Evolutionary conservation across 1,284 basidiomycete genomes (phyloP), one percentile per base, ranked within the genome.

Genomic region (Tetrapyrgos nigripes): DNA sequence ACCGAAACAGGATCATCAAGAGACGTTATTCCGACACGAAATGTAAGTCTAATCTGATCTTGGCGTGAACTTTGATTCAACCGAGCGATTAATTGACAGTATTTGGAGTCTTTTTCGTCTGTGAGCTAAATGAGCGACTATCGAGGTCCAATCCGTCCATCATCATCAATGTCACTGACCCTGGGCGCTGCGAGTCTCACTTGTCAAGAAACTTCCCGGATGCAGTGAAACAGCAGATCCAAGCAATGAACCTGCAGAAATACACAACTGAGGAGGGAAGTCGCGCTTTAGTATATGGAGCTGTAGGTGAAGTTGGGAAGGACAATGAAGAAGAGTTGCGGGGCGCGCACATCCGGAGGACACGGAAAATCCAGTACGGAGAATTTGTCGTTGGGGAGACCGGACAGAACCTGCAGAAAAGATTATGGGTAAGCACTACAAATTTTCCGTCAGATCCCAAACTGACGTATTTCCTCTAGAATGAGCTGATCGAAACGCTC

Each of bases 81-180:
- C 2, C 33, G 13, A 29, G 51, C 43, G n/a, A 48, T 54, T 27
- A 28, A 49, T 49, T n/a, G 58, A 0, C 58, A 27, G 29, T 43
- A 6, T 55, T 74, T 27, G 63, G 67, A 53, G 48, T 76, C 31
- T 60, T 76, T 62, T 75, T 74, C 55, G 61, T 69, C 21, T 65
- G 69, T 24, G 68, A 75, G 47, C 64, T 79, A 24, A 68, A 70
- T 17, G 70, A 64, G 13, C 71, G 66, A n/a, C 61, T 78, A 23
- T 62, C 69, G 8, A 54, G 62, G 17, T 64, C 68, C 19, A 68
- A 65, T 2, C 19, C 37, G 17, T 66, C 74, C 3, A 60, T 79
- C 21, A 62, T 70, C 19, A 69, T 78, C 33, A 71, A 72, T n/a
- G 62, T 68, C 40, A 65, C 76, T 50, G 70, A 77, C 54, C 76